A percentile compares a stretch with the other conserved stretches of the same genome.
phyloP scores from a whole-genome alignment of 169 alveolate genomes.

The Plasmodium cynomolgi region DNA sequence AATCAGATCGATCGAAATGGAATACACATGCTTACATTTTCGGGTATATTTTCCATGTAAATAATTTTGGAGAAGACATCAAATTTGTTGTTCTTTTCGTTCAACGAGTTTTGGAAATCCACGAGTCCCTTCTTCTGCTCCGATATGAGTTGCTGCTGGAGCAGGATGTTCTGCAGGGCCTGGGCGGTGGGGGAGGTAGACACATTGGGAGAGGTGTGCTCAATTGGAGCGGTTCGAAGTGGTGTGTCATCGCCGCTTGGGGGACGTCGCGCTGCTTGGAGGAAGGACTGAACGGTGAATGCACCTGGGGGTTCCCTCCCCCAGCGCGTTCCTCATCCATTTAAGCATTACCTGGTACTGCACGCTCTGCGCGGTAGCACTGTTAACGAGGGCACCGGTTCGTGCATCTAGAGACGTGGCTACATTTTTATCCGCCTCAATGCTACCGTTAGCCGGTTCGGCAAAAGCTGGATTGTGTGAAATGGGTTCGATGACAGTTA shows the following conservation, averaged over 20 bases:
- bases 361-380: background rate
- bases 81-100: constrained; percentile 55
- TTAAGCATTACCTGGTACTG: constrained; percentile 20
- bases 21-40: constrained; percentile 18
- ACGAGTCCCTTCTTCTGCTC: constrained; percentile 62
- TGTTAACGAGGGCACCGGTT: background rate
- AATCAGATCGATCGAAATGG: background rate
- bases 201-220: background rate
- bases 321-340: no score
- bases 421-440: constrained; percentile 1
- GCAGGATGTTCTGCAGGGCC: constrained; percentile 25
- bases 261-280: no score
- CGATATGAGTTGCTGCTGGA: constrained; percentile 6
- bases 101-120: constrained; percentile 55
- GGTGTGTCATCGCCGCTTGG: no score
- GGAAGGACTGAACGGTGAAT: no score
- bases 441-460: constrained; percentile 8
- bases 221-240: no score
- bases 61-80: constrained; percentile 72
- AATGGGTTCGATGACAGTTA: constrained; percentile 77
- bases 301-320: no score
- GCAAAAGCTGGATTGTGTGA: constrained; percentile 2
- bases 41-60: constrained; percentile 64
- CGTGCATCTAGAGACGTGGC: background rate
- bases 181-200: background rate